Evolutionary conservation across 2,329 filamentous ascomycete species (phyloP).

Genomic region (Magnaporthiopsis rhizophila): DNA sequence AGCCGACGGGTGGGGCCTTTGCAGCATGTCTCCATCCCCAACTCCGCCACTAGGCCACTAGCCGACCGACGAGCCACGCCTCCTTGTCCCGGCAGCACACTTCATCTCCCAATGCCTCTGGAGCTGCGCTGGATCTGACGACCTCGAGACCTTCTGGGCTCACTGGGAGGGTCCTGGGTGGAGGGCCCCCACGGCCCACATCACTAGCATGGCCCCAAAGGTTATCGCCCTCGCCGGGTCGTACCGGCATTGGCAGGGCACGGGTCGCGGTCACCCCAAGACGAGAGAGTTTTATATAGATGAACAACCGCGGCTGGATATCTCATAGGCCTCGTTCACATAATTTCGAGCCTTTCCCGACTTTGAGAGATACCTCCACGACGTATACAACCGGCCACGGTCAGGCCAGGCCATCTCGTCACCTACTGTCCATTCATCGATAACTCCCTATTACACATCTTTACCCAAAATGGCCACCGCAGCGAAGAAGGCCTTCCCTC

Average conservation of each 20-base stretch:
- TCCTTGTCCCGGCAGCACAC: background rate
- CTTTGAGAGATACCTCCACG: background rate
- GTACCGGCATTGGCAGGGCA: background rate
- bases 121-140: background rate
- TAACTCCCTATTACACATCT: background rate
- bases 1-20: background rate
- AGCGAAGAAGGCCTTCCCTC: conserved; percentile 20
- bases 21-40: background rate
- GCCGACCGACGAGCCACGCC: background rate
- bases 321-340: background rate
- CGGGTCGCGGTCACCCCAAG: too few species aligned
- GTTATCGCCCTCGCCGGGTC: background rate
- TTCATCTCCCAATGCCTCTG: background rate
- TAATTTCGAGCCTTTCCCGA: background rate
- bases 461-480: background rate
- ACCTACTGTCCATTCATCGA: background rate
- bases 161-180: background rate
- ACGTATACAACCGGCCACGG: background rate
- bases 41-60: background rate
- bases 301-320: background rate
- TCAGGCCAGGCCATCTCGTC: too few species aligned
- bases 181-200: background rate
- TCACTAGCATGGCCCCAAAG: background rate
- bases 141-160: background rate
- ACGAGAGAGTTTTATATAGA: background rate